Evolutionary conservation across 75 land plant species (phyloP), one percentile per base, ranked within the genome.

Genomic region (Adiantum capillusveneris): DNA sequence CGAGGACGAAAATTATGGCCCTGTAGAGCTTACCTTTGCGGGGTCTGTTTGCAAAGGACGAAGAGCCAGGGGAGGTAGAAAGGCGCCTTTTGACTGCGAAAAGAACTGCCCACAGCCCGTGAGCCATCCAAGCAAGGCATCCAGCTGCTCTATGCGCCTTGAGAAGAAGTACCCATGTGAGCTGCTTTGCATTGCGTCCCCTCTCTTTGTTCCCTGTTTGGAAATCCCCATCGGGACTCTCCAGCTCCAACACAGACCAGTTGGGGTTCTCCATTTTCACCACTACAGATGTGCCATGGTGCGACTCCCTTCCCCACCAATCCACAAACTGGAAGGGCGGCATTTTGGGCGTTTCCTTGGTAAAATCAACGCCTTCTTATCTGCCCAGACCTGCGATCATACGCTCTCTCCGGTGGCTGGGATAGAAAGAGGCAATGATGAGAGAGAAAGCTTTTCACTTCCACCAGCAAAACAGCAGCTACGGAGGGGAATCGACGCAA

Each of bases 201-300:
- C 78, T 42, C 6, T 57, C 65, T 30, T 68, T 77, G 43, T 73
- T 62, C 11, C 48, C 29, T 29, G 21, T 65, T 36, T 22, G 1
- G 59, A 56, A 57, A 34, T 76, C 84, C 2, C 74, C 72, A 0
- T 71, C 79, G 0, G 80, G 82, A 19, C 60, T 53, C 29, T 78
- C 60, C 25, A 87, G 46, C 64, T 84, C 88, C 25, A 69, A 20
- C 63, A 87, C 75, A 13, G 87, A 80, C 72, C 74, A 87, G 53
- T 80, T 84, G 34, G 90, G 84, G 70, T 86, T 86, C 65, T 84
- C 87, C 90, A 86, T 84, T 37, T 84, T 84, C 43, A 87, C 82
- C 0, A 87, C 80, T 11, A 87, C 84, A 9, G 88, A 81, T 9
- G 82, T 84, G 2, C 82, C 91, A 45, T 56, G 58, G 54, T 70